Evolutionary conservation across 805 yeast genomes (phyloP).

Genomic region (Monosporozyma siamensis): DNA sequence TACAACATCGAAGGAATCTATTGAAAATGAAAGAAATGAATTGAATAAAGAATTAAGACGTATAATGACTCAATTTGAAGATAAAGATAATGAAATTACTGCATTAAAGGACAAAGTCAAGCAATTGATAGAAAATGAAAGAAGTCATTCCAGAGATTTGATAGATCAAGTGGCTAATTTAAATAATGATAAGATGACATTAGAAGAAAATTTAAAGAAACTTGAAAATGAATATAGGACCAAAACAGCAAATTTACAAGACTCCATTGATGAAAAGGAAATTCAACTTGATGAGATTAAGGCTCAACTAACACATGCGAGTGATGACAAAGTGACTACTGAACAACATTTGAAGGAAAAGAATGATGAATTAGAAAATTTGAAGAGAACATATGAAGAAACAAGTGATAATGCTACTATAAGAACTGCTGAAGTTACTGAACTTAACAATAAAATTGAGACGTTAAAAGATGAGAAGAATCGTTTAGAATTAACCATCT

Average conservation of each 20-base stretch:
- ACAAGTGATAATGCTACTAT: slow-evolving; percentile 29
- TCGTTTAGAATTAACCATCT: slow-evolving; percentile 25
- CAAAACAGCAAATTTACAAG: not conserved
- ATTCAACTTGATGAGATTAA: slow-evolving; percentile 1
- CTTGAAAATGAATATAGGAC: slow-evolving; percentile 9
- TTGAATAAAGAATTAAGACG: slow-evolving; percentile 5
- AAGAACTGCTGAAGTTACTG: slow-evolving; percentile 31
- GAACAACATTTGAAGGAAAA: slow-evolving; percentile 3
- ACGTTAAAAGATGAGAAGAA: slow-evolving; percentile 25
- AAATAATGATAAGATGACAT: slow-evolving; percentile 6
- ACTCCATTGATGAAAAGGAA: slow-evolving; percentile 4
- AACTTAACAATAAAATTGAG: slow-evolving; percentile 28
- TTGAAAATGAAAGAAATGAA: slow-evolving; percentile 6
- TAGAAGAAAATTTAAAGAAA: slow-evolving; percentile 9
- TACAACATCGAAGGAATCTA: slow-evolving; percentile 1
- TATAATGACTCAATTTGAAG: slow-evolving; percentile 2
- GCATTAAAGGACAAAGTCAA: slow-evolving; percentile 4
- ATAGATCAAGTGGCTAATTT: slow-evolving; percentile 6
- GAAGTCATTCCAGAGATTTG: slow-evolving; percentile 4
- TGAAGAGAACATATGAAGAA: slow-evolving; percentile 18
- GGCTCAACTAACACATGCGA: not conserved
- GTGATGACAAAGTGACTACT: slow-evolving; percentile 2
- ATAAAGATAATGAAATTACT: slow-evolving; percentile 4
- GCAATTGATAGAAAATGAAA: slow-evolving; percentile 3
- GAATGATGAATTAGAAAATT: slow-evolving; percentile 13